Percentiles rank a stretch among this genome's conserved stretches.
These are phyloP conservation scores for Thoreauomyces humboldtii DNA, from an alignment of 192 early-diverging fungal genomes.

Conservation along the genomic window DNA sequence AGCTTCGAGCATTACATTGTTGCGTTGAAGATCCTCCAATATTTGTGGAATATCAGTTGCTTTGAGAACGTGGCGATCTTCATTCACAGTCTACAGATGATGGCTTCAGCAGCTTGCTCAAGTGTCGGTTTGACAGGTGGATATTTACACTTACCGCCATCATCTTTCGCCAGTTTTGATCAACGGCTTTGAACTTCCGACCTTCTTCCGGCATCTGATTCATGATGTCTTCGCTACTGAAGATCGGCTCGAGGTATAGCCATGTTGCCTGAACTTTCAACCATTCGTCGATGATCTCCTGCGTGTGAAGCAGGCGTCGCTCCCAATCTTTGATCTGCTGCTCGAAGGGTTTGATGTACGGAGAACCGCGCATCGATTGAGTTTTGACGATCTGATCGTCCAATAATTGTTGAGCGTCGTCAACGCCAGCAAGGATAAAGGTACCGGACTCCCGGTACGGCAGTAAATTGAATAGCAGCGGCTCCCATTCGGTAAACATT, in stretches of 20 bases:
- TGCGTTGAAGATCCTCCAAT: constrained; percentile 53
- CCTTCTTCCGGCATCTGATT: constrained; percentile 70
- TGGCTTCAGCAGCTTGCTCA: background rate
- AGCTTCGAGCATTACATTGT: constrained; percentile 52
- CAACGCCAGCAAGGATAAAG: constrained; percentile 54
- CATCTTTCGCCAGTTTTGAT: constrained; percentile 56
- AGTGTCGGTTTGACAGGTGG: background rate
- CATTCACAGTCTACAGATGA: constrained; percentile 36
- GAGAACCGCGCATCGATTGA: constrained; percentile 66
- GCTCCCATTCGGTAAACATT: constrained; percentile 61
- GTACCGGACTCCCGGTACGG: constrained; percentile 63
- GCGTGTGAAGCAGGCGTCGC: constrained; percentile 48
- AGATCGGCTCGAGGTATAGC: constrained; percentile 65
- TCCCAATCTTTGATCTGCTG: constrained; percentile 64
- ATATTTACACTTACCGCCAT: constrained; percentile 41
- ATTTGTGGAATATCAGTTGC: constrained; percentile 62
- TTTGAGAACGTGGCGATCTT: constrained; percentile 53
- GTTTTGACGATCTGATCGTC: constrained; percentile 70
- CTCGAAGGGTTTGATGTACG: constrained; percentile 67
- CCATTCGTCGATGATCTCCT: constrained; percentile 67
- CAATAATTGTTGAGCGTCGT: constrained; percentile 61
- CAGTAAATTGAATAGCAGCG: constrained; percentile 49
- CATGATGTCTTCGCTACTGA: constrained; percentile 66
- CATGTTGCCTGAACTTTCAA: constrained; percentile 67
- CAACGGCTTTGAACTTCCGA: constrained; percentile 58